phyloP scores from a whole-genome alignment of 805 yeast genomes.

The Wickerhamomyces mucosus region DNA sequence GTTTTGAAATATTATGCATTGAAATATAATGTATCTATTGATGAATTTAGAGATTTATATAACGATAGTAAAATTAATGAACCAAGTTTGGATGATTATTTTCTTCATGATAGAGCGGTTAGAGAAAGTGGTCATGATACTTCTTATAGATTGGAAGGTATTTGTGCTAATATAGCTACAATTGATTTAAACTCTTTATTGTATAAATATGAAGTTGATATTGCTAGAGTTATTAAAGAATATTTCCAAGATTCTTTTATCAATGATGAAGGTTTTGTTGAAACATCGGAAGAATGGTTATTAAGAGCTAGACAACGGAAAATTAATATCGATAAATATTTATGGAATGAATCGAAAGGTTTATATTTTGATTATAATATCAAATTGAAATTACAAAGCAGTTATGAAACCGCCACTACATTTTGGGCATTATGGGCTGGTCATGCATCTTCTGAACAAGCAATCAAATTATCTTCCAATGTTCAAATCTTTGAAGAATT shows the following conservation, averaged over 20 bases:
- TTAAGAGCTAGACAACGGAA: conserved; percentile 47
- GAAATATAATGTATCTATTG: conserved; percentile 47
- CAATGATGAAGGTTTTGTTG: conserved; percentile 28
- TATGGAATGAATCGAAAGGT: conserved; percentile 78
- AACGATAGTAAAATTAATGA: conserved; percentile 57
- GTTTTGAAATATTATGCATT: conserved; percentile 59
- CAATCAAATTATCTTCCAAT: conserved; percentile 49
- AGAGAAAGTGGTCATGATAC: conserved; percentile 98
- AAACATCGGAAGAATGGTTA: conserved; percentile 52
- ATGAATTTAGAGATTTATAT: conserved; percentile 60
- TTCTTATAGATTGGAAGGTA: conserved; percentile 79
- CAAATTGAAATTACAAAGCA: conserved; percentile 40
- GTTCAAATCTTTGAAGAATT: conserved; percentile 66
- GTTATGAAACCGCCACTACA: conserved; percentile 79
- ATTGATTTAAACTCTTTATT: conserved; percentile 79
- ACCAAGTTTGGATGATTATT: conserved; percentile 80
- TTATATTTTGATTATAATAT: conserved; percentile 81
- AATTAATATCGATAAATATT: conserved; percentile 47
- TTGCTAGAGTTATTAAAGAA: conserved; percentile 50
- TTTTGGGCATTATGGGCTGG: conserved; percentile 92
- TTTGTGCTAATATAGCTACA: conserved; percentile 83
- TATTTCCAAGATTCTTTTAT: conserved; percentile 43
- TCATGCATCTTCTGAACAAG: conserved; percentile 58
- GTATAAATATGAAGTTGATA: conserved; percentile 85
- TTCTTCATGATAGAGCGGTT: conserved; percentile 87